These are phyloP conservation scores for Ogataea trehalophila DNA, from an alignment of 805 yeast genomes.

Conservation along the genomic window DNA sequence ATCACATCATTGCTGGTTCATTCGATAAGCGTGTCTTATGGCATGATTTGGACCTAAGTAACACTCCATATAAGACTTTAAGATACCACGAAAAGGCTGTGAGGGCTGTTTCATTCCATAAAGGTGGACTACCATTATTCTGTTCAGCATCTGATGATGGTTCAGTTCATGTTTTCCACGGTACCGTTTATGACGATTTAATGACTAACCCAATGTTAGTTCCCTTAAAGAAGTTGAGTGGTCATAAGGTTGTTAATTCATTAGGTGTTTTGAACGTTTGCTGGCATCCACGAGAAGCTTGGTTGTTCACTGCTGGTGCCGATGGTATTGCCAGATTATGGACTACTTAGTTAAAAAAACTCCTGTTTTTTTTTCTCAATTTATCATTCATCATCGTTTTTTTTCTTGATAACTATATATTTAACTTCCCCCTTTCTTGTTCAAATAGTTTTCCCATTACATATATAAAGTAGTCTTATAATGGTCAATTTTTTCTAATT, in stretches of 20 bases:
- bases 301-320: constrained; percentile 97
- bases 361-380: too few relatives aligned
- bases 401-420: too few relatives aligned
- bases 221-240: constrained; percentile 89
- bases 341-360: constrained; percentile 66
- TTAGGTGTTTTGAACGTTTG: constrained; percentile 82
- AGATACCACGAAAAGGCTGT: constrained; percentile 96
- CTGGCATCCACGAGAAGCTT: constrained; percentile 98
- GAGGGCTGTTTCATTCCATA: constrained; percentile 82
- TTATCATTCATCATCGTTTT: too few relatives aligned
- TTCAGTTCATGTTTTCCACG: constrained; percentile 88
- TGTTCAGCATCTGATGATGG: constrained; percentile 97
- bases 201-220: constrained; percentile 94
- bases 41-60: constrained; percentile 90
- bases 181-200: constrained; percentile 90
- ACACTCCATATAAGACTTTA: constrained; percentile 90
- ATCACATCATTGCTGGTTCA: constrained; percentile 86
- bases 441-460: too few relatives aligned
- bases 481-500: too few relatives aligned
- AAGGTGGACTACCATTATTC: constrained; percentile 78
- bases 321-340: constrained; percentile 94
- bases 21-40: constrained; percentile 93
- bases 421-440: too few relatives aligned
- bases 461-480: too few relatives aligned
- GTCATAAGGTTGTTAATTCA: constrained; percentile 75